phyloP scores from a whole-genome alignment of 306 rosid genomes.

The Psophocarpus tetragonolobus region DNA sequence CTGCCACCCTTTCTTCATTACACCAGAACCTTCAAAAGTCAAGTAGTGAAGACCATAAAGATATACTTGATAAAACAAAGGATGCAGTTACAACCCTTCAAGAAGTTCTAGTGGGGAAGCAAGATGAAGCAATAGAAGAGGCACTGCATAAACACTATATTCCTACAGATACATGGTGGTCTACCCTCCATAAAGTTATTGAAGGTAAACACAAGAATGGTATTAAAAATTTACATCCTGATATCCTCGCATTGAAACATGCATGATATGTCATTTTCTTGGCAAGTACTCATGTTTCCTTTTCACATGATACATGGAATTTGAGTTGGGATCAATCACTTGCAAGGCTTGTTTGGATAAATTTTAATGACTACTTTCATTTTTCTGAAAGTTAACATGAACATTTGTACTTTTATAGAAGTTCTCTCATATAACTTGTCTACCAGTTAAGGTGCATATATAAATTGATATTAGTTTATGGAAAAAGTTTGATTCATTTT shows the following conservation, averaged over 20 bases:
- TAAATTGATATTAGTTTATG: not conserved
- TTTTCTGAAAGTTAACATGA: not conserved
- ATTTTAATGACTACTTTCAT: not conserved
- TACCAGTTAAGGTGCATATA: not conserved
- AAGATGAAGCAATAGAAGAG: constrained; percentile 55
- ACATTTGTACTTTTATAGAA: not conserved
- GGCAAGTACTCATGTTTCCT: not conserved
- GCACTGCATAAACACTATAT: constrained; percentile 43
- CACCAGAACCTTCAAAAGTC: constrained; percentile 54
- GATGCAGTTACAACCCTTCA: constrained; percentile 70
- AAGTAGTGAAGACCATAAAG: constrained; percentile 34
- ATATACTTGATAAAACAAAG: constrained; percentile 54
- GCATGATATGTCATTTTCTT: constrained; percentile 6
- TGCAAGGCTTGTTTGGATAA: not conserved
- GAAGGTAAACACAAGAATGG: constrained; percentile 48
- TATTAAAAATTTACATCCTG: not conserved
- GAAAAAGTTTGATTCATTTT: not conserved
- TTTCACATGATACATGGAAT: not conserved
- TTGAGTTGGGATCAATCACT: not conserved
- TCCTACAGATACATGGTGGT: constrained; percentile 65
- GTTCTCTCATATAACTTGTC: not conserved
- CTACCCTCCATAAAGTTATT: constrained; percentile 60
- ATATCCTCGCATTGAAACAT: not conserved
- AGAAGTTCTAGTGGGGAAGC: constrained; percentile 71
- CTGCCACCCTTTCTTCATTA: constrained; percentile 54